These are phyloP conservation scores for Auricularia cornea DNA, from an alignment of 768 basidiomycete genomes.

Conservation along the genomic window DNA sequence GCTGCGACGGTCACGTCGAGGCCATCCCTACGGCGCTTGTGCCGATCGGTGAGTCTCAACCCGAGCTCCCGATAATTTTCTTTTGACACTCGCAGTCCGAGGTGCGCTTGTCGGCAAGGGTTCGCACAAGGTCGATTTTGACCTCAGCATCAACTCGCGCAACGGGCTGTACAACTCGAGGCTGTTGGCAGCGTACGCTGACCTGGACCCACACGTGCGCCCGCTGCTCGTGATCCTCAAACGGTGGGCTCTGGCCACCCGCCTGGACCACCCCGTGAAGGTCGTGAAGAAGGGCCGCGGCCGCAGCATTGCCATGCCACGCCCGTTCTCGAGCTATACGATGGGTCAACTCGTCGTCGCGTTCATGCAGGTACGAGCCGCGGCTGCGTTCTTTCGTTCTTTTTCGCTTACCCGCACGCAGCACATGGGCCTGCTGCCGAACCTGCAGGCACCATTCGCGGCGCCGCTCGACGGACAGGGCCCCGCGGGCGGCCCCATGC, in stretches of 20 bases:
- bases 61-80: neutral
- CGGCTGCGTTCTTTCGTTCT: neutral
- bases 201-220: conserved; percentile 33
- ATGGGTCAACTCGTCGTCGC: neutral
- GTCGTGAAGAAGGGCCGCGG: neutral
- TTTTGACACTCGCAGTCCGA: conserved; percentile 2
- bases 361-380: neutral
- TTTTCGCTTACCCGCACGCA: neutral
- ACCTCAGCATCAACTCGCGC: conserved; percentile 57
- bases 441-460: neutral
- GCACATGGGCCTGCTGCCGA: neutral
- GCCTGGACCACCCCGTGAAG: neutral
- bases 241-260: conserved; percentile 36
- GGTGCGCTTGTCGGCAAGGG: too few species aligned
- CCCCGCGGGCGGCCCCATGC: neutral
- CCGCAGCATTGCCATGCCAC: neutral
- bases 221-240: conserved; percentile 44
- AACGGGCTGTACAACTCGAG: conserved; percentile 45
- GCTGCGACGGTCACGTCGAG: conserved; percentile 27
- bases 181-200: conserved; percentile 45
- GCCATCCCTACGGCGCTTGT: conserved; percentile 30
- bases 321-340: neutral
- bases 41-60: conserved; percentile 32
- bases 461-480: neutral
- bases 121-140: conserved; percentile 29